Base-by-base conservation (phyloP, 352 stramenopile species). In the Plasmopara muralis region DNA sequence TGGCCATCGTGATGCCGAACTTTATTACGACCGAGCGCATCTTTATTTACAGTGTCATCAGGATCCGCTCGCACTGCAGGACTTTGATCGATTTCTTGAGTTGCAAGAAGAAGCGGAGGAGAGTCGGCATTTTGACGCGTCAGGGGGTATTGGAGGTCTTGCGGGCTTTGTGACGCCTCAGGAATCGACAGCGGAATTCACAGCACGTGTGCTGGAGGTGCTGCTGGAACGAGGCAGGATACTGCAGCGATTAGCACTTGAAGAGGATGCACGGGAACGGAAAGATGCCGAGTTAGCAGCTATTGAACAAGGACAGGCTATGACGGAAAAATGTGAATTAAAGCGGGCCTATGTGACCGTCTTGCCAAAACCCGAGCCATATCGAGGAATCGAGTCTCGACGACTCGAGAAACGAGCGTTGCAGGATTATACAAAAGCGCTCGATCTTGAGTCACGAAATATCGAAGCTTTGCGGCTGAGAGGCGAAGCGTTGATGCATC, bases 61-160 rank as follows among this genome's bases (percentile, higher is more conserved):
- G 38, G 59, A 73, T 9, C 13, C 42, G 7, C 57, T 81, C 6
- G 79, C 79, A 13, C 47, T 88, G 37, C 45, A 57, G 7, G 79
- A 86, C 37, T 64, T 87, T n/a, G 74, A 87, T 55, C 63, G 64
- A n/a, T 82, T 85, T 44, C 52, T 89, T 15, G 77, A 89, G 52
- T 51, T 89, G 28, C 74, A 85, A 43, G 70, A 83, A 54, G 73
- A 78, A 53, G 55, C 60, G 44, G 48, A 66, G 15, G 60, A 59
- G 37, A 59, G 48, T 37, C 59, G 64, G n/a, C 64, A 72, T 50
- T 72, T 72, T 47, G 64, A 72, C 14, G 64, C 64, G 7, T 72
- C 64, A 0, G 64, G 64, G 18, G 64, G 64, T 9, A 59, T 72
- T 0, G 64, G 64, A 13, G 64, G 55, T 6, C 55, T 72, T 16